These are phyloP conservation scores for Cladosporium sp. DNA, from an alignment of 2,329 filamentous ascomycete genomes.

Conservation along the genomic window DNA sequence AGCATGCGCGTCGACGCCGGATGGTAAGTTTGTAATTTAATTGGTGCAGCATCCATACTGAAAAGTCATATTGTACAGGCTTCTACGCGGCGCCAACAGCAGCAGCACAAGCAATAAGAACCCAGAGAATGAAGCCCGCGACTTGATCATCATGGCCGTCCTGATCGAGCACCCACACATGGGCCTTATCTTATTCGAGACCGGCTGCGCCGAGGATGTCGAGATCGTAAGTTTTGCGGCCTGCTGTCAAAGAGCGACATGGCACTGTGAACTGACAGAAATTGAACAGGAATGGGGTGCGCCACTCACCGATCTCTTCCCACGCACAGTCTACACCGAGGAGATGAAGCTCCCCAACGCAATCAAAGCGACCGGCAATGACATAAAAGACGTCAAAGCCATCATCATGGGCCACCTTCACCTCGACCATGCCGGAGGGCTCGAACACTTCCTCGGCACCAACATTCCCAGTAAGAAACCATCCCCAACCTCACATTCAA, in stretches of 20 bases:
- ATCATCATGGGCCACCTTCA: slow-evolving; percentile 43
- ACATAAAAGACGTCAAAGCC: slow-evolving; percentile 41
- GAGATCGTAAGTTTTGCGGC: not conserved
- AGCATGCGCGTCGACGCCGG: not conserved
- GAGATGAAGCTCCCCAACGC: slow-evolving; percentile 3
- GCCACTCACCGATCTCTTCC: slow-evolving; percentile 27
- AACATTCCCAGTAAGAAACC: slow-evolving; percentile 27
- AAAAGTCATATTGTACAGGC: slow-evolving; percentile 21
- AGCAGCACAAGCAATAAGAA: slow-evolving; percentile 37
- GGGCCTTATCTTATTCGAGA: slow-evolving; percentile 42
- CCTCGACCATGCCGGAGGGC: slow-evolving; percentile 41
- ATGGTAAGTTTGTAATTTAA: not conserved
- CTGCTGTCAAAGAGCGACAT: not conserved
- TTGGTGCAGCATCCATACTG: not conserved
- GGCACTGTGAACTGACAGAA: not conserved
- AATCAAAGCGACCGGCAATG: slow-evolving; percentile 27
- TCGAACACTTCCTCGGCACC: slow-evolving; percentile 40
- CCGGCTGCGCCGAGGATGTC: slow-evolving; percentile 27
- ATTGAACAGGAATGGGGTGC: slow-evolving; percentile 26
- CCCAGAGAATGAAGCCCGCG: slow-evolving; percentile 32
- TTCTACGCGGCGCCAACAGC: slow-evolving; percentile 37
- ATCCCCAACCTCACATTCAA: too few species aligned
- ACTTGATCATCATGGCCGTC: slow-evolving; percentile 36
- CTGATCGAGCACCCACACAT: slow-evolving; percentile 38
- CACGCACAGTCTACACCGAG: slow-evolving; percentile 19